Evolutionary conservation across 2,329 filamentous ascomycete genomes (phyloP).

Genomic region (Nannizziopsis barbatae): DNA sequence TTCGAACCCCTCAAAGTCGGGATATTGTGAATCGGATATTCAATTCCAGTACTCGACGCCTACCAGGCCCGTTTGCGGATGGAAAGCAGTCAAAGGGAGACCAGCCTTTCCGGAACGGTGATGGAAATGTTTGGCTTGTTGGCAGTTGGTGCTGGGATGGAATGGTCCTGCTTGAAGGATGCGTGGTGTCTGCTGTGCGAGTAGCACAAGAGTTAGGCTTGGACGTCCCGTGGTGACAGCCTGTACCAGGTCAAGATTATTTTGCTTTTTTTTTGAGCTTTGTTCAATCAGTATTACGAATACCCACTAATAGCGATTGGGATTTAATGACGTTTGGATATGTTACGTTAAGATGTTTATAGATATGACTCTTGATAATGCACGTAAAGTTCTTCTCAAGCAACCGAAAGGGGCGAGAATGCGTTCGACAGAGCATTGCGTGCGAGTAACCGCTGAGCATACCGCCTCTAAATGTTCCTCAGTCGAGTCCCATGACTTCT

Average conservation of each 20-base stretch:
- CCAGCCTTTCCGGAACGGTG: constrained; percentile 42
- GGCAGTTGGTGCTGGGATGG: constrained; percentile 57
- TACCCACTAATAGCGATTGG: too few species aligned
- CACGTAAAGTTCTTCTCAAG: too few species aligned
- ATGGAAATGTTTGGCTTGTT: constrained; percentile 44
- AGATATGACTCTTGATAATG: too few species aligned
- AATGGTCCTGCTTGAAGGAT: constrained; percentile 52
- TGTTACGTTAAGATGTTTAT: too few species aligned
- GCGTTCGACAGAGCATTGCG: too few species aligned
- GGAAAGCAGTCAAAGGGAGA: not conserved
- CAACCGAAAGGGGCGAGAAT: too few species aligned
- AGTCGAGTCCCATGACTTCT: too few species aligned
- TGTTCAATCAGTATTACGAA: too few species aligned
- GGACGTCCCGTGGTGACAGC: constrained; percentile 26
- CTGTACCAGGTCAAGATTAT: not conserved
- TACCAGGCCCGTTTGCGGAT: not conserved
- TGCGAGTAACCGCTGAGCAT: too few species aligned
- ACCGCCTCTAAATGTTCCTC: too few species aligned
- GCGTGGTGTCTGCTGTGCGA: constrained; percentile 47
- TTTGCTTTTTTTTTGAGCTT: too few species aligned
- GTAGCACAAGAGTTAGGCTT: constrained; percentile 45
- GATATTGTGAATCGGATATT: constrained; percentile 41
- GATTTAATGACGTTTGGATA: too few species aligned
- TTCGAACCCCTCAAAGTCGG: constrained; percentile 42
- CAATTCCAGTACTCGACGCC: constrained; percentile 3